Evolutionary conservation across 176 grass and related monocot species (phyloP).

Genomic region (Phoenix dactylifera): DNA sequence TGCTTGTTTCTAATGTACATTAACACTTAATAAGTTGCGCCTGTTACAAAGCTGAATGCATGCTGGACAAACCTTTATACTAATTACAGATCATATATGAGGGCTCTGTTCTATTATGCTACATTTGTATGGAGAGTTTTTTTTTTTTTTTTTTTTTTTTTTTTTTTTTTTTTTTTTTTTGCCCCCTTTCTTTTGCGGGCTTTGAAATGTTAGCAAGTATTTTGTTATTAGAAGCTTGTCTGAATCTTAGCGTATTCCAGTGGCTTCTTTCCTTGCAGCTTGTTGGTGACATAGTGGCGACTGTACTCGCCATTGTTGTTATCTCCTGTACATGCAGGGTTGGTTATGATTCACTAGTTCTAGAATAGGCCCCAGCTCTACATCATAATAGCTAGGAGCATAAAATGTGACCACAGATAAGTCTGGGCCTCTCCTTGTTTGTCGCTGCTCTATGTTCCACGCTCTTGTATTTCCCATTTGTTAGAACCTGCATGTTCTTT

Average conservation of each 20-base stretch:
- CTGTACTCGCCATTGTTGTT: conserved; percentile 85
- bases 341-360: conserved; percentile 43
- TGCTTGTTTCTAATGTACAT: too few relatives aligned
- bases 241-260: conserved; percentile 71
- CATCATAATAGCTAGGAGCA: conserved; percentile 62
- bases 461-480: conserved; percentile 86
- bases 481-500: conserved; percentile 34
- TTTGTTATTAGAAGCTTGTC: neutral
- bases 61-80: too few relatives aligned
- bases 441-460: conserved; percentile 79
- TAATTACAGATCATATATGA: too few relatives aligned
- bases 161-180: too few relatives aligned
- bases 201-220: too few relatives aligned
- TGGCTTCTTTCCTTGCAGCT: conserved; percentile 83
- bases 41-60: too few relatives aligned
- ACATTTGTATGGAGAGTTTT: too few relatives aligned
- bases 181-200: too few relatives aligned
- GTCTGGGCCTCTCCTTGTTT: conserved; percentile 27
- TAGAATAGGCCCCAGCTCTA: conserved; percentile 60
- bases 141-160: too few relatives aligned
- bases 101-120: too few relatives aligned
- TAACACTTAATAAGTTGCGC: too few relatives aligned
- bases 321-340: conserved; percentile 51
- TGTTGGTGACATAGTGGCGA: conserved; percentile 75
- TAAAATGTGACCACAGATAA: conserved; percentile 85